Evolutionary conservation across 257 asterid genomes (phyloP).

Genomic region (Lavandula angustifolia): DNA sequence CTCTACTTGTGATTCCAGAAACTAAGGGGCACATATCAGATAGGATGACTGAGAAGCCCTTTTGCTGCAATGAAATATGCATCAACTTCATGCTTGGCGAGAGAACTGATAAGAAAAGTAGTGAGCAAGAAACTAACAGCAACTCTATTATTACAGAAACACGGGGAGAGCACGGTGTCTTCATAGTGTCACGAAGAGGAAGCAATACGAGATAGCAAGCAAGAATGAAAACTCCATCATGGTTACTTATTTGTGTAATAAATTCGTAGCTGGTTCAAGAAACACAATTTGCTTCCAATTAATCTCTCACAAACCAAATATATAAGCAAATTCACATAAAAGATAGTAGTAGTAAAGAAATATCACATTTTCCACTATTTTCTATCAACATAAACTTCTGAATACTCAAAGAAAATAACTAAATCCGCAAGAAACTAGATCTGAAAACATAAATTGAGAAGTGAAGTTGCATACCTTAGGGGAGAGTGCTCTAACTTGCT

Average conservation of each 20-base stretch:
- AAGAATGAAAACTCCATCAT: too few relatives aligned
- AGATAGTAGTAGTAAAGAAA: not conserved
- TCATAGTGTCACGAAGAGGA: too few relatives aligned
- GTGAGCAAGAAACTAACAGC: not conserved
- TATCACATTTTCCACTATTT: conserved; percentile 10
- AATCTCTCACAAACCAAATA: not conserved
- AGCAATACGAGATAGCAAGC: too few relatives aligned
- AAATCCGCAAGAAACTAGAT: not conserved
- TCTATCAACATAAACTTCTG: not conserved
- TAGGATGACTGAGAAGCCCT: conserved; percentile 76
- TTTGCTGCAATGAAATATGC: conserved; percentile 46
- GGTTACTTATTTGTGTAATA: too few relatives aligned
- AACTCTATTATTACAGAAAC: not conserved
- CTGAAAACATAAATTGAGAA: not conserved
- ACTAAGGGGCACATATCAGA: conserved; percentile 93
- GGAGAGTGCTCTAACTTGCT: conserved; percentile 64
- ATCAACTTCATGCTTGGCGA: not conserved
- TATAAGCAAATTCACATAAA: not conserved
- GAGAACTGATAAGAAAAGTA: not conserved
- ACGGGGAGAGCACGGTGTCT: not conserved
- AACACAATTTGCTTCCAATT: not conserved
- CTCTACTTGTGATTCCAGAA: conserved; percentile 80
- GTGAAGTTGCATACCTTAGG: conserved; percentile 51
- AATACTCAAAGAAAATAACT: conserved; percentile 7
- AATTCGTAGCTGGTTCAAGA: not conserved